Base-by-base conservation (phyloP, 2,329 filamentous ascomycete genomes). In the Phialophora chinensis region DNA sequence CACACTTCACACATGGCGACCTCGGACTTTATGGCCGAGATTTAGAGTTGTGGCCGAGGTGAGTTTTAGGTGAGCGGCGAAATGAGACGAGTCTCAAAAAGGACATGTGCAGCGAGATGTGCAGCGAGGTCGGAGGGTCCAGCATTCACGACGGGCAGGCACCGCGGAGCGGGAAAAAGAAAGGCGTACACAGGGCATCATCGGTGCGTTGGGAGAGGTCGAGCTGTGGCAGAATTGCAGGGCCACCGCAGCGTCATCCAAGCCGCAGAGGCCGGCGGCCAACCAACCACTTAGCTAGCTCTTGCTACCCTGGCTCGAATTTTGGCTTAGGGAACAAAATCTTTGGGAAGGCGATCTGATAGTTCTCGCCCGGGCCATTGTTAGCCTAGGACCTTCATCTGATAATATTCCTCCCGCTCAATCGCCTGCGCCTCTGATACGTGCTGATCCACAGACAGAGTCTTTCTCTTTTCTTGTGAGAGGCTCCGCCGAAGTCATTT, bases 291-390 rank as follows among this genome's bases (percentile, higher is more conserved):
- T 50, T 38, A 61, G 59, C 59, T 61, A 25, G 44, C 35, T 54
- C 64, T 47, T 52, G 52, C 60, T 44, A 57, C 38, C 44, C 44
- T 38, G 29, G 53, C 20, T 44, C 10, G 49, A 52, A 52, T 52
- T 52, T 52, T 52, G 49, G 49, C 25, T 11, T 12, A 55, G 11
- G 53, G 38, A 66, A 68, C 67, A 69, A 67, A 65, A 65, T 69
- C 67, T 62, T 53, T 60, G 52, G 60, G 38, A 44, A n/a, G 52
- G 52, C 53, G 38, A 58, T 60, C 56, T 67, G 54, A 62, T 56
- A 58, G 60, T 55, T 55, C 62, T 58, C 57, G 66, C 63, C 59
- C 63, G 61, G 63, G 60, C 57, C 56, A 60, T 60, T 35, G 47
- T 50, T 33, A 60, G 52, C 54, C 62, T 42, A 42, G 53, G 55